Evolutionary conservation across 768 basidiomycete species (phyloP), one percentile per base, ranked within the genome.

Genomic region (Neoboletus brunneissimus): DNA sequence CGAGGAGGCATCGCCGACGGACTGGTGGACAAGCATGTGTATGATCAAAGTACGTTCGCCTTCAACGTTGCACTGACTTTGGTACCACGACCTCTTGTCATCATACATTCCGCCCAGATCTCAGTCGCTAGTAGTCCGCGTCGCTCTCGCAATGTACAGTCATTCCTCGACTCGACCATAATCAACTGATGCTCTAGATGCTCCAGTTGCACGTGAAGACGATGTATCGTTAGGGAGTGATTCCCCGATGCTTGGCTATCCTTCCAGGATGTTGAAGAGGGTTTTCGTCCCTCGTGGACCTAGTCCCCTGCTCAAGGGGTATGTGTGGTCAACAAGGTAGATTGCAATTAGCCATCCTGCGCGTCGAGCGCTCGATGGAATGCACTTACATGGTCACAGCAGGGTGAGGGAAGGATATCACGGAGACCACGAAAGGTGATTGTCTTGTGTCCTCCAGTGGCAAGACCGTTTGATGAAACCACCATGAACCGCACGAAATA

Each of bases 401-500:
- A 44, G 10, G 22, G 10, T 2, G 49, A 11, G 8, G 50, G 48
- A 43, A 59, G 53, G 10, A 48, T 2, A 7, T 34, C 29, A n/a
- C 46, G 7, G 9, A 61, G 22, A 20, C 40, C 55, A 9, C 9
- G 41, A 6, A 54, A 2, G 0, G 29, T 12, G 1, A 60, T 32
- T 34, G 25, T 45, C 43, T 51, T 54, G 27, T 48, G 40, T 4
- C 52, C 57, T 43, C 57, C 42, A 2, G 38, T 54, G 16, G 27
- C 59, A 12, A 62, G 15, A n/a, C 45, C 48, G 16, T 44, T 47
- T n/a, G 34, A 2, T 10, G 59, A 61, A 16, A 61, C 50, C 35
- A 40, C 23, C 16, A 61, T 50, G n/a, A 51, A 56, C 11, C 23
- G 20, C 7, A 42, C 22, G 2, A 42, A 15, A 29, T n/a, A 20